Evolutionary conservation across 208 protist species (phyloP), one percentile per base, ranked within the genome.

Genomic region (Lotmaria passim): DNA sequence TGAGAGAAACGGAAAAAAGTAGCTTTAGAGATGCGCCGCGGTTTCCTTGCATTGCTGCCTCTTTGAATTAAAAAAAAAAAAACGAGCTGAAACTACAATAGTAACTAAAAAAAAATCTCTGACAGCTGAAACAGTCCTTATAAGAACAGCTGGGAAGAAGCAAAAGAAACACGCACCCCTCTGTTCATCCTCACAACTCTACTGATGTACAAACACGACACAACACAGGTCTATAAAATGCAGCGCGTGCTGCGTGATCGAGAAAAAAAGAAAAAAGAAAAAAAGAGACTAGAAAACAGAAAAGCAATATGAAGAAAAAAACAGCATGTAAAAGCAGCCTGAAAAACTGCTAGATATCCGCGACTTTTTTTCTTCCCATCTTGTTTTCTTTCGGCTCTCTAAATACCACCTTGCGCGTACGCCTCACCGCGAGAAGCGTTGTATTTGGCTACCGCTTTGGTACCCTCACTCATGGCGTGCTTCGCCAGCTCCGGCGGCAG

Each of bases 381-480:
- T 23, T 26, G 52, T 31, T 36, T 36, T 33, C 19, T 38, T 61
- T 34, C 23, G 8, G 21, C n/a, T 62, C 33, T 46, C 39, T 83
- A 87, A 47, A 89, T 78, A 17, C 61, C 70, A 26, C 76, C 80
- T 80, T 94, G 89, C 14, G 81, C 73, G 78, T 89, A 90, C 0
- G 82, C 78, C 73, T 93, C 90, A 38, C 91, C 87, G 30, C 88
- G 83, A 24, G 87, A 93, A 3, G 81, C 80, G 73, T 93, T 93
- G 78, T 94, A 99, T 88, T 98, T 98, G 76, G 96, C 97, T 10
- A 99, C 98, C 12, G 98, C 98, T 92, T 99, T 99, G 47, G 98
- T 99, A 52, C 98, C 98, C 87, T 99, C 98, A 47, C 96, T 98
- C 81, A 99, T 99, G 61, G 98, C 98, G 71, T 99, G 98, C 85